A percentile compares a stretch with the other conserved stretches of the same genome.
These are phyloP conservation scores for Penicillium sp. DNA, from an alignment of 2,329 filamentous ascomycete genomes.

Conservation along the genomic window DNA sequence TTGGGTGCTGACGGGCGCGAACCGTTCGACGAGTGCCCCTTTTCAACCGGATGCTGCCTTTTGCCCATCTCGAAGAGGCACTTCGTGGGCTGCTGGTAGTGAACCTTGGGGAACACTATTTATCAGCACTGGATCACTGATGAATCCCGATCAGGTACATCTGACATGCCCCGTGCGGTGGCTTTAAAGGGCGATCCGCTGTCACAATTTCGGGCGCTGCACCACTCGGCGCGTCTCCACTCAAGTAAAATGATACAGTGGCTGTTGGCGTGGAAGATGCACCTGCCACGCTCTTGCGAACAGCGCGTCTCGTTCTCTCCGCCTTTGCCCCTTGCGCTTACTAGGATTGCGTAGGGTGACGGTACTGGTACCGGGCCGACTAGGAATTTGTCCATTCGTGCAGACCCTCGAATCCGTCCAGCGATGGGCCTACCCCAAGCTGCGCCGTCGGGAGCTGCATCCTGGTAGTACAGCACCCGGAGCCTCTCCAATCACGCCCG, in stretches of 20 bases:
- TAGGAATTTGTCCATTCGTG: slow-evolving; percentile 17
- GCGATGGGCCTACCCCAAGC: slow-evolving; percentile 14
- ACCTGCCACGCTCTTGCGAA: slow-evolving; percentile 34
- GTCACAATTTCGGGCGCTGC: slow-evolving; percentile 31
- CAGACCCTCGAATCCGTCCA: not conserved
- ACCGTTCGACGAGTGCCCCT: slow-evolving; percentile 8
- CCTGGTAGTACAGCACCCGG: slow-evolving; percentile 17
- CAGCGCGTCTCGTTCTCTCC: slow-evolving; percentile 24
- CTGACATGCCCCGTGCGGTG: slow-evolving; percentile 18
- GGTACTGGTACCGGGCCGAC: slow-evolving; percentile 2
- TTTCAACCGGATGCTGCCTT: not conserved
- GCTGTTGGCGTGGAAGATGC: slow-evolving; percentile 10
- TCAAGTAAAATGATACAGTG: slow-evolving; percentile 24
- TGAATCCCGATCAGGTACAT: slow-evolving; percentile 25
- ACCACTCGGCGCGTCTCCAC: slow-evolving; percentile 27
- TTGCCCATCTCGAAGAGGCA: not conserved
- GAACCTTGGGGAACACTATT: too few relatives aligned
- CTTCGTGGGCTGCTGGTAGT: too few relatives aligned
- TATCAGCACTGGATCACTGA: too few relatives aligned
- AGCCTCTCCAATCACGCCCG: slow-evolving; percentile 21
- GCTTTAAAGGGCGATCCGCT: slow-evolving; percentile 31
- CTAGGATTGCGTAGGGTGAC: not conserved
- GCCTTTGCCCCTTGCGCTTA: slow-evolving; percentile 17
- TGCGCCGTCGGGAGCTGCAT: slow-evolving; percentile 7
- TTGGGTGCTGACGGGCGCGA: slow-evolving; percentile 12